Base-by-base conservation (phyloP, 2,329 filamentous ascomycete genomes). In the Botrytis porri region DNA sequence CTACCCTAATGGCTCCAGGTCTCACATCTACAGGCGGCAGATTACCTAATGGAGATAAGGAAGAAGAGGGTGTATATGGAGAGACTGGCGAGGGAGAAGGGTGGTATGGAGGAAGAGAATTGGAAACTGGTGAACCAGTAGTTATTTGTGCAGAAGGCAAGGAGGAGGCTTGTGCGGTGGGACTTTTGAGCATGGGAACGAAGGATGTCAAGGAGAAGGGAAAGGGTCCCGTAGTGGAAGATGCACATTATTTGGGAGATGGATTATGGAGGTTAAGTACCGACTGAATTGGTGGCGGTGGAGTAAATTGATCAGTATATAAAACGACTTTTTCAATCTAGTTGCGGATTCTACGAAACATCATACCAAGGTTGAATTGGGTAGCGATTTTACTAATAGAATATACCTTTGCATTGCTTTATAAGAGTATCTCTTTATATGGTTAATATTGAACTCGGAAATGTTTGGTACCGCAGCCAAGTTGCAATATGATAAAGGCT, bases 1-100 rank as follows among this genome's bases (percentile, higher is more conserved):
- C 96, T 0, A 94, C 95, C 22, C 90, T 99, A 75, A 99, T 99
- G 96, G 95, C 94, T 1, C 96, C 96, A 0, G 96, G 96, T 0
- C 83, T 99, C 78, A 99, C 96, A 41, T 94, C 90, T 32, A 83
- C 90, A 0, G 96, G 96, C 0, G 96, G 96, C 0, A 83, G 93
- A 65, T 83, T 99, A 79, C 96, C 96, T 77, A 82, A 57, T 73
- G 77, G 78, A 14, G 79, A 81, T 51, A 77, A 78, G 1, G 80
- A 82, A 2, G 84, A 85, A 73, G 76, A 83, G 70, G 77, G 78
- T 14, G 72, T 65, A 41, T 80, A 79, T 77, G 79, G 82, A 2
- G 79, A 77, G 45, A 75, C 72, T 41, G 76, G 79, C 41, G 82
- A 83, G 32, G 79, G 79, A 71, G 82, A 82, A 29, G 83, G 83